Evolutionary conservation across 1,284 basidiomycete genomes (phyloP).

Genomic region (Irpex lacteus): DNA sequence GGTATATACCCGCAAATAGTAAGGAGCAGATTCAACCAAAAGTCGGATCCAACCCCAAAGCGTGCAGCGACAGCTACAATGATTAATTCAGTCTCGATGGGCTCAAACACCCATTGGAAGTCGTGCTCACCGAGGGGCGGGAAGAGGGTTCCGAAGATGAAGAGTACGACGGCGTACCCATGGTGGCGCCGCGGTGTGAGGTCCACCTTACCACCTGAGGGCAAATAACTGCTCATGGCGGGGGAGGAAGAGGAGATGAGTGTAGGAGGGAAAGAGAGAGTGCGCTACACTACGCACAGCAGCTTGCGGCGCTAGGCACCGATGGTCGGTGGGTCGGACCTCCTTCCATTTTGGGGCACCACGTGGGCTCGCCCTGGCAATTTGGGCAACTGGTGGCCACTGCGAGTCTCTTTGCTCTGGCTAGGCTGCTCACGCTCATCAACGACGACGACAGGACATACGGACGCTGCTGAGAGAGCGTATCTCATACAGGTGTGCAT

Average conservation of each 20-base stretch:
- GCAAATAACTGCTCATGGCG: conserved; percentile 25
- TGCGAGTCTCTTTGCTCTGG: not conserved
- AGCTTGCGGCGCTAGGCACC: too few relatives aligned
- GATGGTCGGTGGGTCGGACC: not conserved
- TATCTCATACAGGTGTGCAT: not conserved
- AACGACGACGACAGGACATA: not conserved
- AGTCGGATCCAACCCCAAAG: conserved; percentile 91
- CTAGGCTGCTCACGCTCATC: not conserved
- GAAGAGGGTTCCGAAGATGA: conserved; percentile 80
- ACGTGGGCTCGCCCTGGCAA: not conserved
- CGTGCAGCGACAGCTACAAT: conserved; percentile 84
- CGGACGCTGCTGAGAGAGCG: not conserved
- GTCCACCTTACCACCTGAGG: conserved; percentile 43
- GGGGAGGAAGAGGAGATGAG: conserved; percentile 5
- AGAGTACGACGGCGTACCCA: conserved; percentile 80
- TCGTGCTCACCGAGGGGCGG: conserved; percentile 75
- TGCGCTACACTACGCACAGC: not conserved
- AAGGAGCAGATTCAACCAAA: conserved; percentile 88
- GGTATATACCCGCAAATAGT: conserved; percentile 92
- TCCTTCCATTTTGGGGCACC: not conserved
- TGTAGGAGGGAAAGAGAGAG: not conserved
- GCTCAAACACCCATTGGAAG: not conserved
- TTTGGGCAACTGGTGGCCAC: not conserved
- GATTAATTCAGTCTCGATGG: not conserved
- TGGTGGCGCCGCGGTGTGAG: conserved; percentile 75